Conservation (phyloP, 2,329 filamentous ascomycete species). For the Macrophomina tecta region DNA sequence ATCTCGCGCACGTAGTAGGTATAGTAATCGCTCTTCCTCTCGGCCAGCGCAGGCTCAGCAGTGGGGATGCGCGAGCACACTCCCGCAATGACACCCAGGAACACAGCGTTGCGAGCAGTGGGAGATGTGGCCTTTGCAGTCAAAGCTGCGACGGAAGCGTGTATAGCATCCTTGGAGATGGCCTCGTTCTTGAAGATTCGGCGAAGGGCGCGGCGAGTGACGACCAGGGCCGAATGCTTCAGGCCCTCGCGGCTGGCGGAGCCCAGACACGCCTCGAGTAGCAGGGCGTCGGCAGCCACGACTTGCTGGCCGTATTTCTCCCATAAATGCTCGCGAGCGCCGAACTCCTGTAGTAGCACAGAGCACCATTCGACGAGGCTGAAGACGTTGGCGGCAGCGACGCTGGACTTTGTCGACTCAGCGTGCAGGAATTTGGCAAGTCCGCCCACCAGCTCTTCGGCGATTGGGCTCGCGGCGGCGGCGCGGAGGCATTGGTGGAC, state of each 20-base stretch:
- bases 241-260: conserved; percentile 62
- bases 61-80: conserved; percentile 76
- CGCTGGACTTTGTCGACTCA: conserved; percentile 77
- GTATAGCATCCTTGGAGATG: conserved; percentile 66
- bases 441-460: conserved; percentile 63
- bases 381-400: conserved; percentile 82
- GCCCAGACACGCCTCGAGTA: conserved; percentile 78
- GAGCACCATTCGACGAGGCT: conserved; percentile 91
- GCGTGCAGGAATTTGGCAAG: conserved; percentile 71
- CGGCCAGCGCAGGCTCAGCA: conserved; percentile 67
- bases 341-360: conserved; percentile 74
- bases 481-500: conserved; percentile 79
- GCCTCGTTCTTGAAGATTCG: conserved; percentile 68
- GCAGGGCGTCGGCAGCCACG: conserved; percentile 71
- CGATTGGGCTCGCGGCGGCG: conserved; percentile 66
- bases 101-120: conserved; percentile 72
- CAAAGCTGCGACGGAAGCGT: conserved; percentile 68
- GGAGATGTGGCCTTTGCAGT: conserved; percentile 70
- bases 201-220: conserved; percentile 80
- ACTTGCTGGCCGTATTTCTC: conserved; percentile 69
- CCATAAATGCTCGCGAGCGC: conserved; percentile 65
- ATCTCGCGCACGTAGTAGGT: conserved; percentile 86
- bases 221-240: conserved; percentile 73
- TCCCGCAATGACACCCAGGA: conserved; percentile 86
- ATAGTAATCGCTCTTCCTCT: conserved; percentile 74